A percentile compares a stretch with the other conserved stretches of the same genome.
Conservation (phyloP, 2,329 filamentous ascomycete genomes). For the Alternaria novae-zelandiae region DNA sequence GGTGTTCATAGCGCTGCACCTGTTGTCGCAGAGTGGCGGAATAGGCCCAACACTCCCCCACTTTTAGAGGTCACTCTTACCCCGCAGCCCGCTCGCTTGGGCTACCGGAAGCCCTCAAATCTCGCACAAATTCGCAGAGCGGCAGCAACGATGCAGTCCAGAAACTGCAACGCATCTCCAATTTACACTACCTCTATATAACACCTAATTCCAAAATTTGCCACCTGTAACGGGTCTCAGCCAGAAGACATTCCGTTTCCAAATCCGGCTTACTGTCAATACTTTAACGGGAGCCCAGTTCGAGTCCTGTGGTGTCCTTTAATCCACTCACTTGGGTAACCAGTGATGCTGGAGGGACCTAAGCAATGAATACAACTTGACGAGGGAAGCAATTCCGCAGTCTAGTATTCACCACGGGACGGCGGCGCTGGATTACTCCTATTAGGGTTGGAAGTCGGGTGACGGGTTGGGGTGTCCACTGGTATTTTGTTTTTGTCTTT, state of each 20-base stretch:
- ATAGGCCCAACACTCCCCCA: background rate
- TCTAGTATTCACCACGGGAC: constrained; percentile 50
- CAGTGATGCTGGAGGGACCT: constrained; percentile 50
- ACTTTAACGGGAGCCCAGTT: constrained; percentile 50
- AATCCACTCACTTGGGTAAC: constrained; percentile 49
- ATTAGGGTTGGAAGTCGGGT: constrained; percentile 44
- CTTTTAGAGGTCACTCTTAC: background rate
- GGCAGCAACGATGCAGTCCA: background rate
- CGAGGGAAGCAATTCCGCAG: constrained; percentile 54
- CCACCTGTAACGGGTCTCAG: constrained; percentile 46
- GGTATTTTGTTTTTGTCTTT: constrained; percentile 38
- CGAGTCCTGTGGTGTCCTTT: constrained; percentile 50
- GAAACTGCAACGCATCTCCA: too few relatives aligned
- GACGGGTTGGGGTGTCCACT: constrained; percentile 48
- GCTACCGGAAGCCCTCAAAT: background rate
- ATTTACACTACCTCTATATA: background rate
- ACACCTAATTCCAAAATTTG: background rate
- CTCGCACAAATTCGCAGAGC: background rate
- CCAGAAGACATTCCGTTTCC: constrained; percentile 47
- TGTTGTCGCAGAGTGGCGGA: background rate
- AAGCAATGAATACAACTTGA: constrained; percentile 52
- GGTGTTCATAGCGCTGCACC: background rate
- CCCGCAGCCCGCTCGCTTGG: background rate
- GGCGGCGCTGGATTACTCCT: constrained; percentile 51
- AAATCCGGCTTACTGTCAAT: constrained; percentile 34